Evolutionary conservation across 2,329 filamentous ascomycete genomes (phyloP), one percentile per base, ranked within the genome.

Genomic region (Pseudopyricularia cyperi): DNA sequence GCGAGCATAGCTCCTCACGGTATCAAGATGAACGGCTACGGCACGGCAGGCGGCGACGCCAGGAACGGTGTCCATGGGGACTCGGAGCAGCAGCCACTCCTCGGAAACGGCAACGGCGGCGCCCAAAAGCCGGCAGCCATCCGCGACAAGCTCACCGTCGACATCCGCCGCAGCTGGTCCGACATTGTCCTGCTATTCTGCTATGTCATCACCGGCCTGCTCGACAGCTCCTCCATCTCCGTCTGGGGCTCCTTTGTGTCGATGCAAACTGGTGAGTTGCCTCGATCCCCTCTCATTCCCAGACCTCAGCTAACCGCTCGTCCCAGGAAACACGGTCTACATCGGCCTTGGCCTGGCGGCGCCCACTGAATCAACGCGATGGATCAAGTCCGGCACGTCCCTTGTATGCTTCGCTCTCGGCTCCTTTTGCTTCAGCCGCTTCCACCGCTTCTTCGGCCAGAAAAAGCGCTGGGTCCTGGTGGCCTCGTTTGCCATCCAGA

Each of bases 191-290:
- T 91, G 37, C 69, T 91, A 4, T 68, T 79, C 28, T 88, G 84
- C 66, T 90, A 89, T 63, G 68, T 87, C 56, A 83, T 89, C 62
- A 90, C 87, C 0, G 87, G 87, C 4, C 70, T 91, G 11, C 74
- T 89, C 7, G 87, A 91, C 66, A 87, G 83, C 66, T 81, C 84
- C 2, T 81, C 85, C 2, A 84, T 87, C 47, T 83, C 82, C 53
- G 84, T 85, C 42, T 90, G 85, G 82, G 84, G 85, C 12, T 83
- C 83, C 3, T 91, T 91, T 59, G 85, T 89, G 39, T 87, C 82
- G 59, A 90, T 90, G 86, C 87, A 90, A 62, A 90, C 86, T 32
- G 85, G 85, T 79, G 60, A 56, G 70, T 66, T n/a, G n/a, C 47
- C 4, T 48, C 11, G 33, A 7, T n/a, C 42, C 48, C 2, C 47